These are phyloP conservation scores for Comarum palustre DNA, from an alignment of 306 rosid genomes.

Conservation along the genomic window DNA sequence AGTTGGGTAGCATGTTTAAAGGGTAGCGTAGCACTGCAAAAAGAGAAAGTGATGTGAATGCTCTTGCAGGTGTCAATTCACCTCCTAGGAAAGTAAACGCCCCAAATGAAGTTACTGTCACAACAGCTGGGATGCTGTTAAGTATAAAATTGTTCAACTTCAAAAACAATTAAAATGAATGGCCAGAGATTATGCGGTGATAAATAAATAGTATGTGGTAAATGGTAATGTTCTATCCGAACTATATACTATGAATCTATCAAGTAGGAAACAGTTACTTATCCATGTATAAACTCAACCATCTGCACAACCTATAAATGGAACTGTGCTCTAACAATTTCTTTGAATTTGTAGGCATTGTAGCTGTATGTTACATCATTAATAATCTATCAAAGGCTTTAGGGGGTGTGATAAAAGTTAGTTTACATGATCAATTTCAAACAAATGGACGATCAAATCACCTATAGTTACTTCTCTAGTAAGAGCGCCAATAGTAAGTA, in stretches of 20 bases:
- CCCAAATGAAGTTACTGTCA: conserved; percentile 72
- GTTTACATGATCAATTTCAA: not conserved
- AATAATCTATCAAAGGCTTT: not conserved
- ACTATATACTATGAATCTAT: not conserved
- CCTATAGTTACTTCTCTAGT: not conserved
- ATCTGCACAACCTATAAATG: not conserved
- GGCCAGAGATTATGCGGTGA: conserved; percentile 21
- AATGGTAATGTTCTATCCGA: not conserved
- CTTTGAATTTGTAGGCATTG: not conserved
- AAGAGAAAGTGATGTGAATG: conserved; percentile 83
- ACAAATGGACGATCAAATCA: not conserved
- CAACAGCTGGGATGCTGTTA: conserved; percentile 78
- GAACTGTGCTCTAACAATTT: not conserved
- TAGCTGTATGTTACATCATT: not conserved
- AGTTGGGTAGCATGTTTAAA: conserved; percentile 67
- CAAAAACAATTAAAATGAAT: conserved; percentile 21
- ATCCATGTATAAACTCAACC: not conserved
- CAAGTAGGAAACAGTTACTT: not conserved
- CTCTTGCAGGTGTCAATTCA: conserved; percentile 78
- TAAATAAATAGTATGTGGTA: not conserved
- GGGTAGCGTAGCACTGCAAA: conserved; percentile 74
- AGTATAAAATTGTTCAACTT: conserved; percentile 69
- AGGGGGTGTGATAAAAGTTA: not conserved
- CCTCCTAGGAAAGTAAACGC: conserved; percentile 80
- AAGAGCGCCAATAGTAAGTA: not conserved